phyloP scores from a whole-genome alignment of 2,329 filamentous ascomycete species.

The Teratosphaeria pseudoeucalypti region DNA sequence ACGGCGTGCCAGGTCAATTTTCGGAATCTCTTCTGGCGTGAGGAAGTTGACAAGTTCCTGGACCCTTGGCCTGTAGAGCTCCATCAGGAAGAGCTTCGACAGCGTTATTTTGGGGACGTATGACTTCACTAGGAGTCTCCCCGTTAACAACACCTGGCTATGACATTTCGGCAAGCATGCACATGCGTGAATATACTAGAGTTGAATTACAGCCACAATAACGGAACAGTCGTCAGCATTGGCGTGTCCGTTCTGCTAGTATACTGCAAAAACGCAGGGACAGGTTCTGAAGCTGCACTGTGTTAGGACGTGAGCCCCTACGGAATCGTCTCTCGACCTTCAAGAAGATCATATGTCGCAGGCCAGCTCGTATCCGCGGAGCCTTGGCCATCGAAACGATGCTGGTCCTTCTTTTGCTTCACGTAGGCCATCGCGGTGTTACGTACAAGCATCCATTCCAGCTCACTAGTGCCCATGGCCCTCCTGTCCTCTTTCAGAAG shows the following conservation, averaged over 20 bases:
- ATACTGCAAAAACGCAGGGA: no score
- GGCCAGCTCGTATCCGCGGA: slow-evolving; percentile 11
- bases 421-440: slow-evolving; percentile 27
- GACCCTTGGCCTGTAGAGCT: slow-evolving; percentile 28
- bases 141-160: no score
- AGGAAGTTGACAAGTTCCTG: slow-evolving; percentile 27
- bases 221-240: no score
- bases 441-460: slow-evolving; percentile 32
- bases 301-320: neutral
- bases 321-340: neutral
- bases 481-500: slow-evolving; percentile 23
- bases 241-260: no score
- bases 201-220: no score
- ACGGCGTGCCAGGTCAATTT: slow-evolving; percentile 32
- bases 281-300: no score
- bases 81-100: slow-evolving; percentile 32
- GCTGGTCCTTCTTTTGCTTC: slow-evolving; percentile 21
- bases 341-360: slow-evolving; percentile 16
- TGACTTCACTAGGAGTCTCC: neutral
- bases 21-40: slow-evolving; percentile 29
- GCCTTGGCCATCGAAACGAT: slow-evolving; percentile 12
- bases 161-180: no score
- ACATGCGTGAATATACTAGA: no score
- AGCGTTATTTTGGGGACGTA: slow-evolving; percentile 29
- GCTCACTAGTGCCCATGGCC: slow-evolving; percentile 27